Evolutionary conservation across 306 rosid genomes (phyloP).

Genomic region (Rosa lucieae): DNA sequence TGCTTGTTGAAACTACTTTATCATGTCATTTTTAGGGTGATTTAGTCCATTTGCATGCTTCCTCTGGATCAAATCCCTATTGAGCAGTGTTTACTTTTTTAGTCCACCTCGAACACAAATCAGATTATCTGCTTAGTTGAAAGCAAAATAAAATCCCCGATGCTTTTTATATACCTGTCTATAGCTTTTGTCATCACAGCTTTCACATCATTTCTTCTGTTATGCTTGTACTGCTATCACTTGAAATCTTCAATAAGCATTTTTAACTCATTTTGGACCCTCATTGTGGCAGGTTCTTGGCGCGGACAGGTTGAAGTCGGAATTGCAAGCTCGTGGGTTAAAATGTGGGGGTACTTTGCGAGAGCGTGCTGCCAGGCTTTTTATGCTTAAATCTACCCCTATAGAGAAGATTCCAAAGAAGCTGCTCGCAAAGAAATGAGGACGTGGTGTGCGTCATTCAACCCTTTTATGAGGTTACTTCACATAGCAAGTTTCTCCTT

Average conservation of each 20-base stretch:
- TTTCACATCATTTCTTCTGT: background rate
- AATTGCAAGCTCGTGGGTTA: constrained; percentile 71
- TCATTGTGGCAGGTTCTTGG: constrained; percentile 61
- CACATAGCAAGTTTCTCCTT: background rate
- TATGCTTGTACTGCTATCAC: background rate
- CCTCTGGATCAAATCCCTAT: background rate
- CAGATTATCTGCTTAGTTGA: background rate
- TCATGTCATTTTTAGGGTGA: background rate
- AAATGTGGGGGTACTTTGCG: constrained; percentile 92
- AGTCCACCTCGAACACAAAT: background rate
- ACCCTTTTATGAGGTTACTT: background rate
- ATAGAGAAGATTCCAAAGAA: constrained; percentile 80
- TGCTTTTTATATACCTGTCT: background rate
- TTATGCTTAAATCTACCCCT: constrained; percentile 75
- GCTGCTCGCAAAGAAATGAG: constrained; percentile 73
- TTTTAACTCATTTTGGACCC: background rate
- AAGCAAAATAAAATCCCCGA: background rate
- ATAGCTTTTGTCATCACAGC: background rate
- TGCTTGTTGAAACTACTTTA: constrained; percentile 11
- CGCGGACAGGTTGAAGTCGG: constrained; percentile 73
- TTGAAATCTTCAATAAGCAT: background rate
- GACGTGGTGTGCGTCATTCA: background rate
- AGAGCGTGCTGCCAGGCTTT: constrained; percentile 93
- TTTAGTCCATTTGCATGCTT: background rate
- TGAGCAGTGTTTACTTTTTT: background rate